These are phyloP conservation scores for Trypanosoma melophagium DNA, from an alignment of 208 protist genomes.

Conservation along the genomic window DNA sequence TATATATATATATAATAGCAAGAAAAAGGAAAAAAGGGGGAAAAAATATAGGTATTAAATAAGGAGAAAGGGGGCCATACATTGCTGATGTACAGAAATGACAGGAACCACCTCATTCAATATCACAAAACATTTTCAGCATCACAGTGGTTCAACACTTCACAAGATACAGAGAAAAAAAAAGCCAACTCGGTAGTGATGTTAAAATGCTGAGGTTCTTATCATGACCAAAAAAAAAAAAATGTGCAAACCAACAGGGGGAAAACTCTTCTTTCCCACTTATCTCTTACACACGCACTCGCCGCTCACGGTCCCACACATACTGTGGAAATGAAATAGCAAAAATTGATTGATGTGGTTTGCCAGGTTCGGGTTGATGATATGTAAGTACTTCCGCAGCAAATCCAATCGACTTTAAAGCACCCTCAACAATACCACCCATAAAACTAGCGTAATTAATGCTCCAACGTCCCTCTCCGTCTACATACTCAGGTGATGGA, in stretches of 20 bases:
- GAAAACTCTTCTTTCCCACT: not conserved
- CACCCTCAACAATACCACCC: conserved; percentile 80
- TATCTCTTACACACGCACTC: conserved; percentile 32
- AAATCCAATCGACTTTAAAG: conserved; percentile 74
- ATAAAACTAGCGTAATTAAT: conserved; percentile 87
- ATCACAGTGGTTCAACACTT: too few species aligned
- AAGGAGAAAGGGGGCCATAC: too few species aligned
- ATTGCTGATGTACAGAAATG: too few species aligned
- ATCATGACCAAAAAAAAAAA: not conserved
- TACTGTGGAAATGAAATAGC: conserved; percentile 76
- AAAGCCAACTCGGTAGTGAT: not conserved
- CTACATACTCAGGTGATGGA: conserved; percentile 77
- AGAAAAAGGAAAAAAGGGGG: too few species aligned
- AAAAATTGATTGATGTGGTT: conserved; percentile 81
- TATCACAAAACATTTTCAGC: too few species aligned
- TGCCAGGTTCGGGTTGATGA: conserved; percentile 67
- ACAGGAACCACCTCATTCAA: too few species aligned
- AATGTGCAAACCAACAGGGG: not conserved
- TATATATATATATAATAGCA: too few species aligned
- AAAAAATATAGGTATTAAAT: too few species aligned
- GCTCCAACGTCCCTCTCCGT: conserved; percentile 70
- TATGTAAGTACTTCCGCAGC: conserved; percentile 78
- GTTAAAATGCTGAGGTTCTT: too few species aligned
- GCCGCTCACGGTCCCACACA: conserved; percentile 78
- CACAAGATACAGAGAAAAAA: conserved; percentile 3